phyloP scores from a whole-genome alignment of 805 yeast genomes.

The Clavispora santaluciae region DNA sequence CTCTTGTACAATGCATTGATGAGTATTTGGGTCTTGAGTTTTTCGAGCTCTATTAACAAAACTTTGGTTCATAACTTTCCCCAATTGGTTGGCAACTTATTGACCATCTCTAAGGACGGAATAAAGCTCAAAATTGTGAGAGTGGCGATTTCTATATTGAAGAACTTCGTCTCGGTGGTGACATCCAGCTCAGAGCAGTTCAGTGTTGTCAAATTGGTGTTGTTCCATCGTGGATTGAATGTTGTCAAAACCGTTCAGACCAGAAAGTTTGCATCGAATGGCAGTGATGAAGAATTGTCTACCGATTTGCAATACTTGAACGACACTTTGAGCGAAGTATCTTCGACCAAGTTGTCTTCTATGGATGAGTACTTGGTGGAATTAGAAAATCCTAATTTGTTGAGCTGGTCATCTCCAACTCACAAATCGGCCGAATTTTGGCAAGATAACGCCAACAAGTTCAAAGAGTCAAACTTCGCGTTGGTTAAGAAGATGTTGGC shows the following conservation, averaged over 20 bases:
- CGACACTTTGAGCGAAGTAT: conserved; percentile 64
- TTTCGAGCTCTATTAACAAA: conserved; percentile 50
- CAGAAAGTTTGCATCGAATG: conserved; percentile 74
- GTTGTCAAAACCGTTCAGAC: conserved; percentile 66
- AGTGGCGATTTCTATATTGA: conserved; percentile 68
- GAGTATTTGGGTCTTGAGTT: conserved; percentile 80
- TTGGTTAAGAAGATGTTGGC: conserved; percentile 57
- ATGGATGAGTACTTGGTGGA: conserved; percentile 90
- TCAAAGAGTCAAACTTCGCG: conserved; percentile 75
- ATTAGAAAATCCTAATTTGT: conserved; percentile 68
- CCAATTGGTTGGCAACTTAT: conserved; percentile 49
- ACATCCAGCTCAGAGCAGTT: conserved; percentile 30
- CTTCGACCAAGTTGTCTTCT: conserved; percentile 69
- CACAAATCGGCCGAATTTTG: conserved; percentile 87
- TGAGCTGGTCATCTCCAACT: conserved; percentile 80
- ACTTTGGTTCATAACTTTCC: conserved; percentile 49
- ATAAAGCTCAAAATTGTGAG: conserved; percentile 91
- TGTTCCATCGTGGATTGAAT: conserved; percentile 72
- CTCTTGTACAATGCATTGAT: conserved; percentile 76
- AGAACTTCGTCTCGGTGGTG: conserved; percentile 48
- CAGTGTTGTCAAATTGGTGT: conserved; percentile 58
- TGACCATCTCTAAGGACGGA: conserved; percentile 64
- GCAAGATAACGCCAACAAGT: conserved; percentile 72
- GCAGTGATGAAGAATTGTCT: conserved; percentile 77
- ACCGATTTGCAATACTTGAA: conserved; percentile 59